phyloP scores from a whole-genome alignment of 2,329 filamentous ascomycete genomes.

The Colletotrichum eremochloae region DNA sequence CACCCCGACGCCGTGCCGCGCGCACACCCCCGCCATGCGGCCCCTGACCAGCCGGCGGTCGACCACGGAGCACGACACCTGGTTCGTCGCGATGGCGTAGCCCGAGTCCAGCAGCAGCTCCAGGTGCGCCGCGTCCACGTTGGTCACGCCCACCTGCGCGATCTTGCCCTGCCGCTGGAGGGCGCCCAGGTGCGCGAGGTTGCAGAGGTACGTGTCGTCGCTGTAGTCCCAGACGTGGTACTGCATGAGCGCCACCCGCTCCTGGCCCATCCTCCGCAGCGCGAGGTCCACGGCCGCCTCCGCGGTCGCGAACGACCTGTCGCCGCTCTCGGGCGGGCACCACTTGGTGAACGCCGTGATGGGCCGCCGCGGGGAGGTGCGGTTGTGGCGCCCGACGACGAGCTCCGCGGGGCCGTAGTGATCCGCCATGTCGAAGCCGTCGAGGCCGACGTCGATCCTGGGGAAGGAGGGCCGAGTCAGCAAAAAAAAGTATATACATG shows the following conservation, averaged over 20 bases:
- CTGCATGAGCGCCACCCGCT: conserved; percentile 27
- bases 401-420: conserved; percentile 48
- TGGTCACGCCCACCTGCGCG: conserved; percentile 21
- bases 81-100: conserved; percentile 24
- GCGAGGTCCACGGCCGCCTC: conserved; percentile 28
- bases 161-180: conserved; percentile 20
- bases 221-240: conserved; percentile 36
- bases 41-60: conserved; percentile 19
- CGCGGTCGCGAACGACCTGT: conserved; percentile 15
- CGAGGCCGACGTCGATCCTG: conserved; percentile 45
- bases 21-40: conserved; percentile 8
- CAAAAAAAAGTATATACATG: neutral
- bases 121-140: conserved; percentile 35
- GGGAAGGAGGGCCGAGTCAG: neutral
- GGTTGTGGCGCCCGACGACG: conserved; percentile 25
- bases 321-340: conserved; percentile 33
- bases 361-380: neutral
- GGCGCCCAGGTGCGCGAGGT: conserved; percentile 23
- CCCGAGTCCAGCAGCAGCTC: conserved; percentile 29
- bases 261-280: conserved; percentile 4
- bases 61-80: conserved; percentile 32
- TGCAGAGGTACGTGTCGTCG: conserved; percentile 29
- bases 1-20: neutral
- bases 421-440: conserved; percentile 53
- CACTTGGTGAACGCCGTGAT: conserved; percentile 33